Evolutionary conservation across 1,284 basidiomycete genomes (phyloP), one percentile per base, ranked within the genome.

Genomic region (Ustilago xerochloae): DNA sequence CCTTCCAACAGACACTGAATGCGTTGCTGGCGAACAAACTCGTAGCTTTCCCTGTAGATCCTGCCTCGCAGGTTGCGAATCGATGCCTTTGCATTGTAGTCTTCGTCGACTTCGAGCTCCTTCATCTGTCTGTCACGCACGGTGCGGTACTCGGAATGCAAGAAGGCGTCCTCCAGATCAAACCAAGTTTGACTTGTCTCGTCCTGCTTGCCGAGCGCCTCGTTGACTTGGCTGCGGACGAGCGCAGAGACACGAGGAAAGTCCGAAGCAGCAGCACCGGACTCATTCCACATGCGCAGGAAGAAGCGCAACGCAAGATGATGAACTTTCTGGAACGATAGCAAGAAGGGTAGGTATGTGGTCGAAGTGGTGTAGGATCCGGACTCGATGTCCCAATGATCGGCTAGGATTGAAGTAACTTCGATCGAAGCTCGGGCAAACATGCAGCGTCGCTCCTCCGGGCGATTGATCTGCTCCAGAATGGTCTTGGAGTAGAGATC

Each of bases 51-150:
- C 77, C 90, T 92, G 86, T 93, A 92, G 36, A 97, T 87, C 79
- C 93, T 92, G 28, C 91, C 91, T 38, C 93, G 89, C 57, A 98
- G 86, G 83, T 93, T 94, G n/a, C 75, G 56, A 49, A 82, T 75
- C 36, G 77, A 71, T 4, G 78, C 54, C 41, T 80, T 78, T 30
- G 62, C 59, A 39, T 67, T 65, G 50, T 72, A 86, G 82, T 96
- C 94, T 84, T 97, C 94, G 81, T 97, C 93, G 56, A 91, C 88
- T 80, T 96, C 95, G 16, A 97, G 87, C 84, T 97, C 91, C 82
- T 92, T 90, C 93, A 97, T 94, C 86, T 97, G 95, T 35, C 93
- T 87, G 79, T 96, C 93, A 48, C 95, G 88, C 12, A 97, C 91
- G 9, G 89, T 89, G 52, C 91, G 90, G 83, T 97, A 98, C 80